Evolutionary conservation across 768 basidiomycete species (phyloP), one percentile per base, ranked within the genome.

Genomic region (Rhizopogon roseolus): DNA sequence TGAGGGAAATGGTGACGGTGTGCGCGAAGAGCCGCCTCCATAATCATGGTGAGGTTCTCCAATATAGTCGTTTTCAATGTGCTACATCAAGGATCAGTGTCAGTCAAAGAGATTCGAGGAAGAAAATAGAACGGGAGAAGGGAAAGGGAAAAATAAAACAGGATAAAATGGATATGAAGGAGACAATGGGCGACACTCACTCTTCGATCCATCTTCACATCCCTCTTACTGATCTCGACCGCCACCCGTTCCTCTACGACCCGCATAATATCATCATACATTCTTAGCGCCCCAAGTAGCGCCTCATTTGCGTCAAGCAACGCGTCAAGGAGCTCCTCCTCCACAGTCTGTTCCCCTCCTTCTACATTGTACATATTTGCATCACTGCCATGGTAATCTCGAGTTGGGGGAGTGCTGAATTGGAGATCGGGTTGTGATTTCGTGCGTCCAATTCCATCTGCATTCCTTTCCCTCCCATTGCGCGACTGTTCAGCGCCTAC

Each of bases 401-500:
- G 45, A 50, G 28, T 49, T 9, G 19, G 29, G 5, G 34, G 46
- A 48, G 34, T 5, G 22, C 22, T 36, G 19, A 48, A 48, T 36
- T 36, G 46, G 8, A 51, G 8, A 2, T 41, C 50, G 0, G 46
- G 52, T 40, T 54, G 38, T n/a, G 57, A 54, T 65, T 64, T 41
- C 57, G 60, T 45, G 46, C 48, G 57, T 25, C 52, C 52, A 17
- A 54, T 45, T 56, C 36, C 34, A 13, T n/a, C 56, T 60, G 17
- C 63, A 62, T 38, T 70, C 64, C 46, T 64, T 36, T 36, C 46
- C 66, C 10, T 64, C 57, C 58, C 67, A 11, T 63, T 60, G 34
- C 88, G 77, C 7, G 88, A 87, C 43, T 81, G 81, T 60, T 88
- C 86, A 1, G 93, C 93, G 13, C 85, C 81, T 1, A 91, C 85